Base-by-base conservation (phyloP, 176 grass and related monocot genomes). In the Zoysia japonica region DNA sequence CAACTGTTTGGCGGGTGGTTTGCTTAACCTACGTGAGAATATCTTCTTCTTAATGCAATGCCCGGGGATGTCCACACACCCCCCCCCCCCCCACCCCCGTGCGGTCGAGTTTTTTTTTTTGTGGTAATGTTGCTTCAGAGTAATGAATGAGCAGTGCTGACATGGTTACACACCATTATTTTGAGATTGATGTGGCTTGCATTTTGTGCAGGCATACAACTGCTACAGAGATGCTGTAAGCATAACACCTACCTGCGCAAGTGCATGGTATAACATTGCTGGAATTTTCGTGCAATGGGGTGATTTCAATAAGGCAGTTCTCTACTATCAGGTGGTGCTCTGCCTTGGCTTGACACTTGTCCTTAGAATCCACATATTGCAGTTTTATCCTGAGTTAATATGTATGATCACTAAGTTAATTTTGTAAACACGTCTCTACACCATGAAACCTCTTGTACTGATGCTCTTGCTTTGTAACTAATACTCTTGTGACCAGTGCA, bases 181-280 rank as follows among this genome's bases (percentile, higher is more conserved):
- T 65, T 12, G 60, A 46, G 20, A 9, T 66, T 65, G 35, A 75
- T 38, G 1, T 7, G 2, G 12, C 48, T 83, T 74, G 19, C 40
- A 86, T 46, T 42, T 85, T 65, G 8, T 86, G 56, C 86, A 94
- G 92, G 89, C 89, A 56, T 94, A 89, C 80, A 94, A 55, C 71
- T 89, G 84, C 77, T 94, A 91, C 41, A 15, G 82, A 36, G 89
- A 94, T 61, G 89, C 92, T 48, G 45, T 94, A 55, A 77, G 84
- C 5, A 85, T 94, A 77, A 61, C 86, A 15, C 92, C 92, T 54
- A 87, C 51, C 59, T 89, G 88, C 87, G 86, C 92, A 79, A 89
- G 79, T 82, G 92, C 92, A 7, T 94, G 92, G 89, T 89, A 78
- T 41, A 94, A 91, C 52, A 70, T 94, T 76, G 89, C 92, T 82